Base-by-base conservation (phyloP, 257 asterid genomes). In the Fraxinus quadrangulata region DNA sequence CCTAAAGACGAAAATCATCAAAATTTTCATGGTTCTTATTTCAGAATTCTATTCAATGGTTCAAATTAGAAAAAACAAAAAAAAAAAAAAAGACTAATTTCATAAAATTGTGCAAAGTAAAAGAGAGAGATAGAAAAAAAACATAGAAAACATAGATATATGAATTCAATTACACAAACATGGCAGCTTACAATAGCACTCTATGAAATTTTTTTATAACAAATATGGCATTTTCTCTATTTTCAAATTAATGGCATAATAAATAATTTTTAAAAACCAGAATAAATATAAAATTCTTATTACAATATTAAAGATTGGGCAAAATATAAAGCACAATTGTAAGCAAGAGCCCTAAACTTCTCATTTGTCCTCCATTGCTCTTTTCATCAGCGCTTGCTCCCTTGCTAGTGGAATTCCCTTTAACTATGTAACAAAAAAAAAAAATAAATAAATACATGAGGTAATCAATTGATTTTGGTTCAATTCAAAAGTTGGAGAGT, bases 301-400 rank as follows among this genome's bases (percentile, higher is more conserved):
- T 37, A 36, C 12, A 42, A 71, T 67, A 65, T 81, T 23, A 79
- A 68, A 37, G 39, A 80, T 72, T 74, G 33, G 61, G n/a, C 63
- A 84, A 79, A 61, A 77, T 54, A 40, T 80, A 82, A 83, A 77
- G 33, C 39, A 80, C 78, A 39, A 74, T 9, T 3, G 84, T 77
- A 39, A 86, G 70, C 37, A 77, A 63, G 28, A 87, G 1, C 59
- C 84, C 82, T 42, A 12, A 70, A 74, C 80, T 72, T 68, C 40
- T 63, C 70, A 80, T 59, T 21, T 67, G 61, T 72, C 83, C 84
- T 71, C 92, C 95, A 14, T 75, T 88, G 63, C 75, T 81, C 82
- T 71, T 78, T 23, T 17, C 66, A 51, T 70, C 24, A n/a, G 81
- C 75, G 12, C 74, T 49, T 56, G 92, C 9, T 40, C 88, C 30